Evolutionary conservation across 1,284 basidiomycete species (phyloP), one percentile per base, ranked within the genome.

Genomic region (Ceratobasidium sp.): DNA sequence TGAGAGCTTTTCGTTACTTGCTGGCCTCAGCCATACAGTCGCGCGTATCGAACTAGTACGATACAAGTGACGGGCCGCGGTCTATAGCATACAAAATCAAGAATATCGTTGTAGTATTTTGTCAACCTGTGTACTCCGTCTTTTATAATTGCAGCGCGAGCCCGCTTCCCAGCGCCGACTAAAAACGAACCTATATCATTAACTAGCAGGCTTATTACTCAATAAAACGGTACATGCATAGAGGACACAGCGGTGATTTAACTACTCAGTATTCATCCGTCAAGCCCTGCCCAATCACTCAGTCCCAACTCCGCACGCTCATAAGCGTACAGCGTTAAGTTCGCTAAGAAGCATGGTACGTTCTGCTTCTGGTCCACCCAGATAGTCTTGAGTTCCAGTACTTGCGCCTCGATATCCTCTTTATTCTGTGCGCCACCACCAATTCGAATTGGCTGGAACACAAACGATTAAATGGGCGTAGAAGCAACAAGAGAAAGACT

Each of bases 341-440:
- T 73, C 3, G 80, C 80, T 61, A 81, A 69, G 55, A 81, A 81
- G 56, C 81, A 81, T 2, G 80, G 81, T 23, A 81, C 80, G 42
- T 79, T 81, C 33, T 81, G 72, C 66, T 80, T 64, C 67, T 81
- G 68, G 33, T 66, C 68, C 12, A 81, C 77, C 80, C 80, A 81
- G 28, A 77, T 40, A 20, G 79, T 49, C 20, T 81, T 79, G 49
- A 81, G 71, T 15, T 81, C 80, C n/a, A 71, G 53, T 9, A 79
- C 53, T 28, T 78, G 58, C 3, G 72, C 53, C 26, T 75, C 72
- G 28, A 75, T 66, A 10, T 75, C 72, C n/a, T 75, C 72, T 42
- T 75, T 75, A 46, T 75, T 75, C 33, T 75, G 72, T 33, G 33
- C 33, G 26, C 44, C 72, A 10, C 72, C 72, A 46, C 72, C 72